Percentiles rank a stretch among this genome's conserved stretches.
Evolutionary conservation across 75 land plant species (phyloP).

Genomic region (Ceratopteris richardii): DNA sequence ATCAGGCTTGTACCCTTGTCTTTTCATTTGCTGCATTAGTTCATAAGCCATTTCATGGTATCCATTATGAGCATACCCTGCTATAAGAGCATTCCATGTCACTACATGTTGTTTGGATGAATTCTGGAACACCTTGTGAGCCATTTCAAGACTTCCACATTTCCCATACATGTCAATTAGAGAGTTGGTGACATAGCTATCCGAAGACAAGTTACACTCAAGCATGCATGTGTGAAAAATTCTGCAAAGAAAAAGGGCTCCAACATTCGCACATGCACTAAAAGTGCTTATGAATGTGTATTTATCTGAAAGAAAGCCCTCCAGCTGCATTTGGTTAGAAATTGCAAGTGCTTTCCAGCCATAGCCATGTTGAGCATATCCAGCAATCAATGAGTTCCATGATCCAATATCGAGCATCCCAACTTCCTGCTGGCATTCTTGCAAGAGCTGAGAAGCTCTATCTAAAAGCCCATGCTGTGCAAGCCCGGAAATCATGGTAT

Average conservation of each 20-base stretch:
- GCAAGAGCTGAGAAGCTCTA: neutral
- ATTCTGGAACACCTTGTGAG: conserved; percentile 26
- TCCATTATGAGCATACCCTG: conserved; percentile 30
- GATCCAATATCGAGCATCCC: conserved; percentile 17
- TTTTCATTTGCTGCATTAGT: conserved; percentile 37
- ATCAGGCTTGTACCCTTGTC: conserved; percentile 21
- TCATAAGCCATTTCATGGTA: conserved; percentile 15
- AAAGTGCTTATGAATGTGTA: conserved; percentile 29
- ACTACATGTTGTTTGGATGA: conserved; percentile 13
- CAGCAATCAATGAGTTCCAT: conserved; percentile 37
- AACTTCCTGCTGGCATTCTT: neutral
- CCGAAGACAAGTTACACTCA: conserved; percentile 16
- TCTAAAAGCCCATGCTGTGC: neutral
- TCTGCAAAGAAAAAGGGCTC: conserved; percentile 24
- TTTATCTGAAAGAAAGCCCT: conserved; percentile 18
- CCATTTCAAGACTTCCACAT: conserved; percentile 38
- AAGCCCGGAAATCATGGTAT: conserved; percentile 1
- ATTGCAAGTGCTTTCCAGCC: conserved; percentile 16
- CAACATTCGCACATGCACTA: conserved; percentile 24
- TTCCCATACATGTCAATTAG: conserved; percentile 55
- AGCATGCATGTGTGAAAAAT: conserved; percentile 26
- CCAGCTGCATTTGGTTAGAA: conserved; percentile 20
- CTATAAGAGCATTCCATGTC: conserved; percentile 56
- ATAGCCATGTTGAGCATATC: conserved; percentile 31
- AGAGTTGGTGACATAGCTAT: conserved; percentile 28